Base-by-base conservation (phyloP, 768 basidiomycete species). In the Calvatia gigantea region DNA sequence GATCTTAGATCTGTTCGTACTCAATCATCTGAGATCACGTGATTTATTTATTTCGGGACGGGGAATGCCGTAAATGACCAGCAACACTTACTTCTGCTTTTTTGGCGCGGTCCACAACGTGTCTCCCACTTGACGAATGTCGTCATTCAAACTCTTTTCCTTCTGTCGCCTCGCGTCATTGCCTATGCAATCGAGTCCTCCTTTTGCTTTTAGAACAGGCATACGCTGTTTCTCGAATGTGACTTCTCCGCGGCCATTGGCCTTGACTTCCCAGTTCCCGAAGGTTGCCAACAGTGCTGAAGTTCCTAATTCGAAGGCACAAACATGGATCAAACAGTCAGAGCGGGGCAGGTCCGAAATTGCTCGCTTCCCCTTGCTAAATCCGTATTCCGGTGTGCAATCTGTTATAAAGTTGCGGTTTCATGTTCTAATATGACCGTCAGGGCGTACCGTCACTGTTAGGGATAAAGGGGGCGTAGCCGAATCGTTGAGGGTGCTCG, bases 401-500 rank as follows among this genome's bases (percentile, higher is more conserved):
- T 46, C 23, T 42, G 12, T 59, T 33, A 29, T 38, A 54, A 39
- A 27, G 11, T 47, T 33, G 15, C 28, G 27, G 39, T 42, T 57
- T 56, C 50, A 44, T 39, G 15, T 56, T 46, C 32, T 54, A 56
- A 51, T 49, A 54, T 42, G 11, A 39, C 54, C 44, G 47, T 41
- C 64, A 90, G 89, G 89, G 43, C 85, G 90, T 43, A 85, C 77
- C 53, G 73, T 90, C 12, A 37, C 31, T 14, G 81, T 88, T 33
- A 59, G 62, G n/a, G n/a, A n/a, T n/a, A n/a, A n/a, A 28, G 74
- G 76, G 6, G 74, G 75, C 52, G 68, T 89, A 15, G 72, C 68
- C 2, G 62, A 65, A 1, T 78, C 86, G 2, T 82, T 82, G 60
- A 68, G 60, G 52, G 72, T 65, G 27, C 75, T 91, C 19, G 76